Percentiles rank a stretch among this genome's conserved stretches.
These are phyloP conservation scores for Solanum pimpinellifolium DNA, from an alignment of 257 asterid species.

Conservation along the genomic window DNA sequence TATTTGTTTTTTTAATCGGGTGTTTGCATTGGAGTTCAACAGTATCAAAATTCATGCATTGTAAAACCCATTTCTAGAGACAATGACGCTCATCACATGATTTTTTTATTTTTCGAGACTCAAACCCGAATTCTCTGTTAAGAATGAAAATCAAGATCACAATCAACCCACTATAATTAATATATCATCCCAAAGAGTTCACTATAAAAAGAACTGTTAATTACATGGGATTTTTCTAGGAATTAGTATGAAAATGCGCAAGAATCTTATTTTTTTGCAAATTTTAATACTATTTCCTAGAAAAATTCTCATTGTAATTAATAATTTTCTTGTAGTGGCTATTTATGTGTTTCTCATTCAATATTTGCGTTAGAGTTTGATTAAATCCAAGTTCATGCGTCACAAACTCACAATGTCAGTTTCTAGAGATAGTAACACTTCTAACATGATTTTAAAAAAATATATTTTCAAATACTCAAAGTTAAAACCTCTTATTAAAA, in stretches of 20 bases:
- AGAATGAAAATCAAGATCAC: background rate
- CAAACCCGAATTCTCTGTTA: rapidly evolving
- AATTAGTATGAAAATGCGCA: too few species aligned
- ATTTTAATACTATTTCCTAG: too few species aligned
- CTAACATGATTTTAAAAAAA: background rate
- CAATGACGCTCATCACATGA: background rate
- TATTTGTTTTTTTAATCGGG: too few species aligned
- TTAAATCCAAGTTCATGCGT: background rate
- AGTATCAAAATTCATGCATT: too few species aligned
- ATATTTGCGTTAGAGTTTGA: rapidly evolving
- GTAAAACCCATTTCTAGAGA: background rate
- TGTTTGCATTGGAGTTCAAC: background rate
- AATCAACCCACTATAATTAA: background rate
- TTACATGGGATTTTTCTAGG: too few species aligned
- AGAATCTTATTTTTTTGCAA: too few species aligned
- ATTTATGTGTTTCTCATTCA: background rate
- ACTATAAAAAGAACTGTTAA: too few species aligned
- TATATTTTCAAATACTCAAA: background rate
- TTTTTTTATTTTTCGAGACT: background rate
- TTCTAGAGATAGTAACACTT: rapidly evolving
- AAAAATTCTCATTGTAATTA: too few species aligned
- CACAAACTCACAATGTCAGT: too few species aligned
- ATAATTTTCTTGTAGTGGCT: too few species aligned
- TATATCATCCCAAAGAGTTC: background rate
- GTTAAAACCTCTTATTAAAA: rapidly evolving